Evolutionary conservation across 805 yeast genomes (phyloP), one percentile per base, ranked within the genome.

Genomic region (Ogataea naganishii): DNA sequence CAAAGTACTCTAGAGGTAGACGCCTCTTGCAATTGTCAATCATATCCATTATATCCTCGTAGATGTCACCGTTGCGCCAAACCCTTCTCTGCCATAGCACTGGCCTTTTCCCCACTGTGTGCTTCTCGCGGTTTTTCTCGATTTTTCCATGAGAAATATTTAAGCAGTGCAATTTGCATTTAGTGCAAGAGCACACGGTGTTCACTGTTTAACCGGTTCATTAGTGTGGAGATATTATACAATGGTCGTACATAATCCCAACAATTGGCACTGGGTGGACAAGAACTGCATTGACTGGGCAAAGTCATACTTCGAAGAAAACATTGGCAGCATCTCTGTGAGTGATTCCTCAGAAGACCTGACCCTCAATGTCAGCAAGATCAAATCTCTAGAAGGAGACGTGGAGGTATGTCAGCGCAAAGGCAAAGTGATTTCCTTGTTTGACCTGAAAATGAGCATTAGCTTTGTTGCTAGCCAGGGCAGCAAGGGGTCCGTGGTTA

Each of bases 181-280:
- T n/a, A n/a, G n/a, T n/a, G n/a, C n/a, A n/a, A n/a, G n/a, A n/a
- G n/a, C n/a, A n/a, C n/a, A n/a, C n/a, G n/a, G n/a, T n/a, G n/a
- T n/a, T n/a, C n/a, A n/a, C n/a, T n/a, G n/a, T n/a, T n/a, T n/a
- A n/a, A n/a, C n/a, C n/a, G n/a, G n/a, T n/a, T n/a, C n/a, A n/a
- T n/a, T n/a, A n/a, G n/a, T n/a, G n/a, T n/a, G n/a, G n/a, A n/a
- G n/a, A n/a, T n/a, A n/a, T n/a, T n/a, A n/a, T n/a, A n/a, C n/a
- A 22, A 89, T 89, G 96, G 96, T 83, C 23, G 88, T 92, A 19
- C 80, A 85, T 60, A 92, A 89, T 68, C 97, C 97, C 23, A 92
- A 92, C 58, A 89, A 89, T 62, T 89, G 98, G 98, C 98, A 92
- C 67, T 92, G 97, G 97, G 96, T 88, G 39, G 96, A 89, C 60